Conservation (phyloP, 176 grass and related monocot species). For the Zoysia japonica region DNA sequence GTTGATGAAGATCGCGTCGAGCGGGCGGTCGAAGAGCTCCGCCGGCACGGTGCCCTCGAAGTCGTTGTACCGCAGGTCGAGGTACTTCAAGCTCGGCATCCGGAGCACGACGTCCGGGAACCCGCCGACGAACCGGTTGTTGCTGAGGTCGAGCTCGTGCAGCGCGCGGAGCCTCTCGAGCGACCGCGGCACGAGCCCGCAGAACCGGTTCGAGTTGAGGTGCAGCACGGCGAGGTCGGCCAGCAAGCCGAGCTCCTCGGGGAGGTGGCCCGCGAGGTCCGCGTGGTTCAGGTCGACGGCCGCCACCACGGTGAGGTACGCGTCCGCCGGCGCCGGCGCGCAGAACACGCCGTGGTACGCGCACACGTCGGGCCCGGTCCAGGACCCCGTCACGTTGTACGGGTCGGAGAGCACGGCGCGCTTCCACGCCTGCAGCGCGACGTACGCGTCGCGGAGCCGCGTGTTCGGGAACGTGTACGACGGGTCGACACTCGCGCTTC, state of each 20-base stretch:
- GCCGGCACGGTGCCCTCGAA: conserved; percentile 71
- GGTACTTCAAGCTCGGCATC: conserved; percentile 48
- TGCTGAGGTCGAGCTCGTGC: conserved; percentile 93
- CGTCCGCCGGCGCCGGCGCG: conserved; percentile 51
- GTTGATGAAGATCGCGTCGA: conserved; percentile 85
- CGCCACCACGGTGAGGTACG: conserved; percentile 64
- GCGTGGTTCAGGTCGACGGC: conserved; percentile 88
- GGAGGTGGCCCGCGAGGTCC: conserved; percentile 88
- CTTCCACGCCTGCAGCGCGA: conserved; percentile 76
- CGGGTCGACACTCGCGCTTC: conserved; percentile 43
- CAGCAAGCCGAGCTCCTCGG: conserved; percentile 65
- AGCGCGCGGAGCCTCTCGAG: conserved; percentile 33
- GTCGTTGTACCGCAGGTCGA: conserved; percentile 76
- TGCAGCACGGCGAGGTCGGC: conserved; percentile 75
- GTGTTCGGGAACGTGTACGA: conserved; percentile 59
- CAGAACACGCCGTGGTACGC: conserved; percentile 74
- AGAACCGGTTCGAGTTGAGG: conserved; percentile 96
- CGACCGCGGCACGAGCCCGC: conserved; percentile 56
- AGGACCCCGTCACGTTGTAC: conserved; percentile 65
- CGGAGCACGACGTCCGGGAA: conserved; percentile 64
- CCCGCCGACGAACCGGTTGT: conserved; percentile 82
- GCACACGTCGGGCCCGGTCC: conserved; percentile 76
- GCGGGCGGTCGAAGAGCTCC: conserved; percentile 63
- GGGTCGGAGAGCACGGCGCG: conserved; percentile 86
- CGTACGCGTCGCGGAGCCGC: conserved; percentile 70